Percentiles rank a stretch among this genome's conserved stretches.
These are phyloP conservation scores for Cutaneotrichosporon dermatis DNA, from an alignment of 1,284 basidiomycete species.

Conservation along the genomic window DNA sequence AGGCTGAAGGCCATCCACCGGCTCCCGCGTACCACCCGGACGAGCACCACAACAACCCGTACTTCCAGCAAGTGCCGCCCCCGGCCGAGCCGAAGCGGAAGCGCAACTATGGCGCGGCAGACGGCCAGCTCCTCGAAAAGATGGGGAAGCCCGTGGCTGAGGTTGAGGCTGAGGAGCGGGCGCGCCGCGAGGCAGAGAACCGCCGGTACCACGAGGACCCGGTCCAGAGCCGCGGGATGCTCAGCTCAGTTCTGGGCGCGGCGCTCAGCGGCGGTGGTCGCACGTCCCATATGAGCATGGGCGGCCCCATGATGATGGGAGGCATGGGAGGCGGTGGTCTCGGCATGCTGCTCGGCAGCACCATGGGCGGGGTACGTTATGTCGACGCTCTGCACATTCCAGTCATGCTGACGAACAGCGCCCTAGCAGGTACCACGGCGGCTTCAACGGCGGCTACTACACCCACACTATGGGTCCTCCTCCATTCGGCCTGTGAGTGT, in stretches of 20 bases:
- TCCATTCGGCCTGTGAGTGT: background rate
- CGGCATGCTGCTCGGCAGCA: background rate
- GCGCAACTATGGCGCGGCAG: background rate
- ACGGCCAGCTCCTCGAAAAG: background rate
- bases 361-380: background rate
- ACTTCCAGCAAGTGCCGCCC: background rate
- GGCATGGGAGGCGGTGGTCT: background rate
- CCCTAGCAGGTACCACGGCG: background rate
- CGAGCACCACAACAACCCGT: conserved; percentile 9
- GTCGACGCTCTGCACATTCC: background rate
- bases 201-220: background rate
- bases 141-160: conserved; percentile 1
- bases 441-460: background rate
- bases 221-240: background rate
- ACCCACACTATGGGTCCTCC: background rate
- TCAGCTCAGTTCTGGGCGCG: conserved; percentile 8
- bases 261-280: conserved; percentile 1
- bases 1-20: background rate
- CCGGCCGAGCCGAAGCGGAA: background rate
- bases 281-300: background rate
- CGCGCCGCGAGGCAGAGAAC: background rate
- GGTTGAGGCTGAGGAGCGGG: background rate
- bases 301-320: background rate
- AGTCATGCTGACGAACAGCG: background rate
- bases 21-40: background rate